phyloP scores from a whole-genome alignment of 768 basidiomycete species.

The Porpolomopsis calyptriformis region DNA sequence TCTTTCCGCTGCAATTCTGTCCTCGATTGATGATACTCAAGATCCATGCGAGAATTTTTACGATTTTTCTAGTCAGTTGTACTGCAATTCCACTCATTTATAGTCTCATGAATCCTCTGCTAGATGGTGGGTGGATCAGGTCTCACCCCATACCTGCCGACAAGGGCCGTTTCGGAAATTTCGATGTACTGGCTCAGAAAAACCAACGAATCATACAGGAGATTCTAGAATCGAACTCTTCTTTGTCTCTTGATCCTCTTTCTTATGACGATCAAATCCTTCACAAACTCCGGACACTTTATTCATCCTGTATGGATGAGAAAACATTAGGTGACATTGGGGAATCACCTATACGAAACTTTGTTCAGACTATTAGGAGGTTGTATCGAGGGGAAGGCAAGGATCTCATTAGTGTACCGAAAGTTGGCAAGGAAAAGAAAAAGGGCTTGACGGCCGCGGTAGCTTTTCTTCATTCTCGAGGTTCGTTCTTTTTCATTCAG shows the following conservation, averaged over 20 bases:
- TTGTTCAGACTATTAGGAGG: conserved; percentile 50
- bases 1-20: conserved; percentile 73
- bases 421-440: conserved; percentile 18
- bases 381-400: conserved; percentile 48
- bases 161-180: conserved; percentile 62
- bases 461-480: conserved; percentile 79
- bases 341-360: conserved; percentile 52
- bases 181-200: conserved; percentile 58
- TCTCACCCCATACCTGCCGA: conserved; percentile 80
- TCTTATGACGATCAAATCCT: conserved; percentile 47
- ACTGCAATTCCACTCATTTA: conserved; percentile 2
- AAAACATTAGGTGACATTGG: conserved; percentile 66
- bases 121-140: conserved; percentile 84
- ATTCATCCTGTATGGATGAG: conserved; percentile 76
- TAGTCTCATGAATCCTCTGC: neutral
- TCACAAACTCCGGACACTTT: conserved; percentile 60
- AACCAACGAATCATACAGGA: conserved; percentile 71
- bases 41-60: conserved; percentile 98
- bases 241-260: conserved; percentile 19
- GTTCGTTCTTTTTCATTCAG: conserved; percentile 27
- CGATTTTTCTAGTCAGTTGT: conserved; percentile 66
- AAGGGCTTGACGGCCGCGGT: conserved; percentile 72
- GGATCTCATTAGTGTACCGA: conserved; percentile 18
- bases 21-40: conserved; percentile 64
- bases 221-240: conserved; percentile 48